These are phyloP conservation scores for Penicillium sp. DNA, from an alignment of 2,329 filamentous ascomycete species.

Conservation along the genomic window DNA sequence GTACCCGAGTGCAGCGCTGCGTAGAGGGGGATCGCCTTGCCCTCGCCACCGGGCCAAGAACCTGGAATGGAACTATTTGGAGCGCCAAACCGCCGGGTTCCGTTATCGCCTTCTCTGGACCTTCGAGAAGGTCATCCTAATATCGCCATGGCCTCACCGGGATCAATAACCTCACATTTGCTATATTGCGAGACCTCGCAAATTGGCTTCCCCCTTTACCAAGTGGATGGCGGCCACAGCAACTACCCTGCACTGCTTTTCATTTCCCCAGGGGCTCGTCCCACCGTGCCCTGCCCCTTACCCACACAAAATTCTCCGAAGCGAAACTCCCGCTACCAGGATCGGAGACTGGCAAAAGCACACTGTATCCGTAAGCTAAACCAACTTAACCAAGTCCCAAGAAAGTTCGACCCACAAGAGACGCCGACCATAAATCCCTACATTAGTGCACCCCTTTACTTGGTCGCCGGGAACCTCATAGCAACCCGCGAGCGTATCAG, in stretches of 20 bases:
- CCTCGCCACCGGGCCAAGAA: conserved; percentile 9
- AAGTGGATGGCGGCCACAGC: background rate
- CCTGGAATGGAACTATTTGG: conserved; percentile 16
- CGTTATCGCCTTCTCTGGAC: conserved; percentile 16
- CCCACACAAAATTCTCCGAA: conserved; percentile 3
- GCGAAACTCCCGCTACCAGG: background rate
- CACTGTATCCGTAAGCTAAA: background rate
- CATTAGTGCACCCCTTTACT: conserved; percentile 5
- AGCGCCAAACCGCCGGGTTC: conserved; percentile 19
- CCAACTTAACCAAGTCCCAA: background rate
- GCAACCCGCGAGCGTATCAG: conserved; percentile 3
- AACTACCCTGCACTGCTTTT: background rate
- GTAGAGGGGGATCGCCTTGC: conserved; percentile 8
- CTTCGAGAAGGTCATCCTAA: conserved; percentile 23
- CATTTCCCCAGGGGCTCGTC: background rate
- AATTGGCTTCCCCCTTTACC: background rate
- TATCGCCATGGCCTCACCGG: background rate
- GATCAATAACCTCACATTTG: conserved; percentile 7
- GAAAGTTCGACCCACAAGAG: conserved; percentile 7
- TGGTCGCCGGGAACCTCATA: conserved; percentile 5
- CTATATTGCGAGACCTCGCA: background rate
- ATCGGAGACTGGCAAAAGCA: background rate
- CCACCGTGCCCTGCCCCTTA: background rate
- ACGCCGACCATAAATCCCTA: conserved; percentile 7
- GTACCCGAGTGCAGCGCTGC: conserved; percentile 11